A percentile compares a stretch with the other conserved stretches of the same genome.
Conservation (phyloP, 2,329 filamentous ascomycete genomes). For the Colletotrichum brevisporum region DNA sequence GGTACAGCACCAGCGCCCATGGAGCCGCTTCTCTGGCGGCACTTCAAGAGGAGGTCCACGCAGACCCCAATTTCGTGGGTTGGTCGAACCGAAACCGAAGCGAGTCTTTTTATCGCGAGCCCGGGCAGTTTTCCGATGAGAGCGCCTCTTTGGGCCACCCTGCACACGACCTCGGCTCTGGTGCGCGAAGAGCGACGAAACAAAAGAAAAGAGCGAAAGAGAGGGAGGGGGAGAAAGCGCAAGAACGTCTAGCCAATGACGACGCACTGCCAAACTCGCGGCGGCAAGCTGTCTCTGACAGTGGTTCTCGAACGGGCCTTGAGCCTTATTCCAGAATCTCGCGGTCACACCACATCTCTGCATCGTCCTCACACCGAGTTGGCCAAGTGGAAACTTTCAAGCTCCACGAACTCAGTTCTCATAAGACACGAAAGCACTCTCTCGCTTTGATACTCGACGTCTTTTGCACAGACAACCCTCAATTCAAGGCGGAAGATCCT, state of each 20-base stretch:
- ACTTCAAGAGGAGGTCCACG: constrained; percentile 44
- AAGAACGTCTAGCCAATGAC: neutral
- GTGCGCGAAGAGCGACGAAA: constrained; percentile 22
- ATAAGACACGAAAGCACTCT: neutral
- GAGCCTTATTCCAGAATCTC: constrained; percentile 16
- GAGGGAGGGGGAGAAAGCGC: neutral
- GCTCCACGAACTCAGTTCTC: too few relatives aligned
- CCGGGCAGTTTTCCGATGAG: neutral
- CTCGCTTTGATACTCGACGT: constrained; percentile 1
- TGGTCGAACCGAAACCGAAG: constrained; percentile 44
- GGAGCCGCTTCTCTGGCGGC: constrained; percentile 35
- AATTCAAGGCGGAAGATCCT: neutral
- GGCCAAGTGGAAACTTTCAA: too few relatives aligned
- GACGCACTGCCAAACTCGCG: neutral
- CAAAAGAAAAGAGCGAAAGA: constrained; percentile 13
- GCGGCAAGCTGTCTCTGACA: neutral
- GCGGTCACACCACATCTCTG: neutral
- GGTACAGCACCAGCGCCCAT: constrained; percentile 46
- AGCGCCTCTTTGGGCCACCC: constrained; percentile 16
- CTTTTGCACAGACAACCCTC: constrained; percentile 18
- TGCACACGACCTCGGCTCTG: constrained; percentile 20
- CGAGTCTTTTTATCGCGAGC: constrained; percentile 7
- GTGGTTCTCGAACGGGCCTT: neutral
- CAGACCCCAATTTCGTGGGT: constrained; percentile 42
- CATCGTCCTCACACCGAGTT: neutral